Evolutionary conservation across 306 rosid genomes (phyloP).

Genomic region (Quercus berberidifolia): DNA sequence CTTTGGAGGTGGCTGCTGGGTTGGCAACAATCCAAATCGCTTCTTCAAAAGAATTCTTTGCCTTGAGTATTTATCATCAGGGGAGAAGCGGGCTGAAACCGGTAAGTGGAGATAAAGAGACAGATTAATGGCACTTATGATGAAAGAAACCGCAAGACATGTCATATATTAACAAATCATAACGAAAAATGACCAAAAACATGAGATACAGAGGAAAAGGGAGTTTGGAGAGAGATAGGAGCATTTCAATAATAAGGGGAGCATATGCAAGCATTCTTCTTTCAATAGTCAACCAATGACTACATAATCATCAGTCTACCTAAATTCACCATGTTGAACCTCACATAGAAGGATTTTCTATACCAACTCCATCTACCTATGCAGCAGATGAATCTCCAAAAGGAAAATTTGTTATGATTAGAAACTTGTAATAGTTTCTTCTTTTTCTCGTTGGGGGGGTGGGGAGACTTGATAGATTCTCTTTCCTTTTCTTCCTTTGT

Average conservation of each 20-base stretch:
- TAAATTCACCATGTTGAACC: no score
- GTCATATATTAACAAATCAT: neutral
- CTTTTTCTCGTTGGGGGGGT: no score
- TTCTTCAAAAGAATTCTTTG: constrained; percentile 84
- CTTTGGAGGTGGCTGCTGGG: constrained; percentile 74
- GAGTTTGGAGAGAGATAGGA: neutral
- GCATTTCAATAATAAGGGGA: neutral
- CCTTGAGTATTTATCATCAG: constrained; percentile 79
- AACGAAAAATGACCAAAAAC: no score
- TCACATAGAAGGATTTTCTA: no score
- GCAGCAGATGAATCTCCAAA: no score
- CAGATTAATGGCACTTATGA: neutral
- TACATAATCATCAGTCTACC: neutral
- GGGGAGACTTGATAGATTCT: no score
- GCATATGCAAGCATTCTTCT: neutral
- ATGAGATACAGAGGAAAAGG: no score
- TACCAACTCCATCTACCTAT: no score
- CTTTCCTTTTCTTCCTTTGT: no score
- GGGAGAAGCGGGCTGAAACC: constrained; percentile 91
- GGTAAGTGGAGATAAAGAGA: constrained; percentile 13
- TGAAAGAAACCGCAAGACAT: neutral
- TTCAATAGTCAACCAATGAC: neutral
- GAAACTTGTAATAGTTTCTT: no score
- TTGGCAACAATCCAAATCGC: constrained; percentile 86
- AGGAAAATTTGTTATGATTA: no score